Evolutionary conservation across 148 eudicot genomes (phyloP).

Genomic region (Vaccinium vitisidaea): DNA sequence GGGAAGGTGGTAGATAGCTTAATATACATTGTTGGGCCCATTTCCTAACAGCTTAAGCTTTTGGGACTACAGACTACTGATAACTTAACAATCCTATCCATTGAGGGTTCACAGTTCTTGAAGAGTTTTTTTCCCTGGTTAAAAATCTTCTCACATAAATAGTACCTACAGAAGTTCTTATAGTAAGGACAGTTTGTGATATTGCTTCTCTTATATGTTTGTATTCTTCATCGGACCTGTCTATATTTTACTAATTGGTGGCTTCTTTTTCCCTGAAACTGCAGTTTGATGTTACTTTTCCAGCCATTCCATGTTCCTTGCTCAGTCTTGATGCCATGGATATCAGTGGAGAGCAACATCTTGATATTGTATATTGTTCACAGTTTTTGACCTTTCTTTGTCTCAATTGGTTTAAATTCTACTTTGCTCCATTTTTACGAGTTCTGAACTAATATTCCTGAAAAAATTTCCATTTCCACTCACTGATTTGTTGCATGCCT

Average conservation of each 20-base stretch:
- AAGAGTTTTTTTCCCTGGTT: not conserved
- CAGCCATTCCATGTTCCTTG: constrained; percentile 71
- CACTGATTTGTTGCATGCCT: constrained; percentile 11
- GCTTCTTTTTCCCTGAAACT: constrained; percentile 20
- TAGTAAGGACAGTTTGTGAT: not conserved
- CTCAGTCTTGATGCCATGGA: constrained; percentile 92
- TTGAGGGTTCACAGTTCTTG: not conserved
- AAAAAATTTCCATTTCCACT: not conserved
- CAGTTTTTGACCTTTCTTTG: not conserved
- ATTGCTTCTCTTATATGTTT: not conserved
- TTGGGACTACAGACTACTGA: too few species aligned
- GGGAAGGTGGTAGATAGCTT: too few species aligned
- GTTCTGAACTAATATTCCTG: constrained; percentile 10
- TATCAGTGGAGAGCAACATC: constrained; percentile 95
- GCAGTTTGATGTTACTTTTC: constrained; percentile 98
- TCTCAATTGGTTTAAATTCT: not conserved
- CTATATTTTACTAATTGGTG: not conserved
- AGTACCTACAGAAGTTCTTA: not conserved
- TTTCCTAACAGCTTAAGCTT: too few species aligned
- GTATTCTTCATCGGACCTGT: not conserved
- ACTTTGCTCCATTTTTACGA: not conserved
- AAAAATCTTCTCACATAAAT: not conserved
- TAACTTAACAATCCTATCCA: not conserved
- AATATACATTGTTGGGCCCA: too few species aligned
- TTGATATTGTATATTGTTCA: constrained; percentile 68